Evolutionary conservation across 2,329 filamentous ascomycete species (phyloP), one percentile per base, ranked within the genome.

Genomic region (Fusarium paranaense): DNA sequence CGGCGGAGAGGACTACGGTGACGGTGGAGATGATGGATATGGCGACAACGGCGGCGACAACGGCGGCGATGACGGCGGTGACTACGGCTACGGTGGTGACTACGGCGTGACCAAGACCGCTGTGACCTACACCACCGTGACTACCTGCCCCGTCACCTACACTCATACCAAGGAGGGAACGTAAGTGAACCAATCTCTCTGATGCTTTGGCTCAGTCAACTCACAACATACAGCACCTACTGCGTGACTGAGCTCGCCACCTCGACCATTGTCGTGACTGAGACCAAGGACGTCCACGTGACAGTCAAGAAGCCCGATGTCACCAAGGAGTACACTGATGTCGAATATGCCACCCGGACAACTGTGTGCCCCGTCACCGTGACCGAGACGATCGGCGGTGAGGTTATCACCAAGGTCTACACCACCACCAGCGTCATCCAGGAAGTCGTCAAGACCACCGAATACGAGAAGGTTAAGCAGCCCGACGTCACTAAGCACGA

Each of bases 71-170:
- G 66, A 37, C 14, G 50, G 32, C 20, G 20, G 56, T 11, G 50
- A 42, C 32, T 18, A 64, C 16, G 50, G 37, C 25, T 32, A 64
- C 11, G 62, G 42, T 22, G 42, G 45, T 30, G 63, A 72, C 30
- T 62, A 64, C 42, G 73, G 64, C 7, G 66, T 70, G 18, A 71
- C 67, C 18, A 70, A 78, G 60, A 78, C 78, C 16, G 62, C 74
- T 47, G 75, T 76, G 60, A 85, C 80, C 63, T 86, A 85, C 67
- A 83, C 81, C 57, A 86, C 83, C 25, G 82, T 83, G 14, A 86
- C 85, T 5, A 80, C 85, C 59, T 88, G 86, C 77, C 86, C 86
- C 13, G 80, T 85, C 69, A 86, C 85, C 11, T 80, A 81, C 37
- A 87, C 86, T 14, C 76, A 83, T 66, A 85, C 84, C 18, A 70